Base-by-base conservation (phyloP, 2,329 filamentous ascomycete species). In the Monosporascus cannonballus region DNA sequence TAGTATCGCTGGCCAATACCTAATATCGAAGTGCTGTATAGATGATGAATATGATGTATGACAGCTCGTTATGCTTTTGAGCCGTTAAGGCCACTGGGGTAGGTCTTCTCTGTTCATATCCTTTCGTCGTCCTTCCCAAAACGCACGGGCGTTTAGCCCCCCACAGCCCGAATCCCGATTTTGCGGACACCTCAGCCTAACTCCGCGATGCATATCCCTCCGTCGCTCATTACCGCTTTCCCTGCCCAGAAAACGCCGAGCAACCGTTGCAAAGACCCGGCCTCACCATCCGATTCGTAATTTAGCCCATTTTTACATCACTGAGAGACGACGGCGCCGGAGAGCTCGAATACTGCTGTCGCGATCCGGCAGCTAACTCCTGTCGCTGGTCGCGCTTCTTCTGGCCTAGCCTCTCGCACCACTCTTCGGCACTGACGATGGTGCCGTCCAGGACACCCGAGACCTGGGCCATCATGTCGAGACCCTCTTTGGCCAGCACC, bases 381-480 rank as follows among this genome's bases (percentile, higher is more conserved):
- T 68, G 64, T 30, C 61, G 59, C 50, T 67, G 64, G 18, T 69
- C 66, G 38, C 64, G 62, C 59, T 66, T 71, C 56, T 66, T 67
- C 59, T 77, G 76, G 11, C 88, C 89, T 54, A 96, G 76, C 20
- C 85, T 78, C 54, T 92, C 87, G 59, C 93, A 89, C 94, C 94
- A 97, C 61, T 86, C 84, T 70, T 97, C 93, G 0, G 94, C 94
- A 62, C 89, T 94, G 51, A 89, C 81, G 50, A 97, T 87, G 0
- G 94, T 97, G 50, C 90, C 88, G 60, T 95, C 89, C 8, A 97
- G 80, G 2, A 96, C 89, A 5, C 86, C 84, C 41, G 86, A 94
- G 48, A 99, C 90, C 68, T 96, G 91, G 1, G 84, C 81, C 79
- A 97, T 91, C 87, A 97, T 96, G 61, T 96, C 91, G 15, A 97